These are phyloP conservation scores for Melaleuca quinquenervia DNA, from an alignment of 345 rosid genomes.

Conservation along the genomic window DNA sequence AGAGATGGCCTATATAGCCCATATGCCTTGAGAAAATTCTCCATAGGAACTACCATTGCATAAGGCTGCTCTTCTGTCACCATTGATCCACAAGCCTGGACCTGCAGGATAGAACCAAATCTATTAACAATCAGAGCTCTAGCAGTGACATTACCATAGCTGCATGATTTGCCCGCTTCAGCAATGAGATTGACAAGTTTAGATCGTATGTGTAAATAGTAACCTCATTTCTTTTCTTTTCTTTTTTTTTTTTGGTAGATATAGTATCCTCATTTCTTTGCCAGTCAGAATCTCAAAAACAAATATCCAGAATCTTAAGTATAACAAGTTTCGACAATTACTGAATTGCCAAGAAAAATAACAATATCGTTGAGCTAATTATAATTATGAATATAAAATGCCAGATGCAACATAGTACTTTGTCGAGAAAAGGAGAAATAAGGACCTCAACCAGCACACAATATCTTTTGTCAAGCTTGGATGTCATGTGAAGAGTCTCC, in stretches of 20 bases:
- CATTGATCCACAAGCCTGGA: conserved; percentile 95
- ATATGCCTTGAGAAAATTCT: conserved; percentile 82
- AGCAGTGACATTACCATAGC: not conserved
- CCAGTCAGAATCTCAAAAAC: not conserved
- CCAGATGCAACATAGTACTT: not conserved
- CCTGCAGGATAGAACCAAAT: conserved; percentile 3
- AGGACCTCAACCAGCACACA: conserved; percentile 90
- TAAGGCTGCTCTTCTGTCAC: conserved; percentile 97
- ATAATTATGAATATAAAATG: not conserved
- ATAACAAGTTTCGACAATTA: not conserved
- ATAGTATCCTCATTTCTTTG: not conserved
- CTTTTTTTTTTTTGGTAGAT: too few species aligned
- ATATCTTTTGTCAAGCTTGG: conserved; percentile 68
- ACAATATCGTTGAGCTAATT: not conserved
- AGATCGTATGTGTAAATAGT: not conserved
- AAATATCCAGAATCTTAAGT: not conserved
- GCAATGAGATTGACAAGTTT: not conserved
- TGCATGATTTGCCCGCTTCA: not conserved
- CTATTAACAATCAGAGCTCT: not conserved
- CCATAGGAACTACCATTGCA: conserved; percentile 93
- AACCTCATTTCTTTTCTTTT: not conserved
- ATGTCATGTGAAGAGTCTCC: conserved; percentile 70
- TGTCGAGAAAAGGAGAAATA: not conserved
- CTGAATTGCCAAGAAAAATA: not conserved
- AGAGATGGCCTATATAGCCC: conserved; percentile 66